Evolutionary conservation across 169 alveolate genomes (phyloP).

Genomic region (Plasmodium vinckei): DNA sequence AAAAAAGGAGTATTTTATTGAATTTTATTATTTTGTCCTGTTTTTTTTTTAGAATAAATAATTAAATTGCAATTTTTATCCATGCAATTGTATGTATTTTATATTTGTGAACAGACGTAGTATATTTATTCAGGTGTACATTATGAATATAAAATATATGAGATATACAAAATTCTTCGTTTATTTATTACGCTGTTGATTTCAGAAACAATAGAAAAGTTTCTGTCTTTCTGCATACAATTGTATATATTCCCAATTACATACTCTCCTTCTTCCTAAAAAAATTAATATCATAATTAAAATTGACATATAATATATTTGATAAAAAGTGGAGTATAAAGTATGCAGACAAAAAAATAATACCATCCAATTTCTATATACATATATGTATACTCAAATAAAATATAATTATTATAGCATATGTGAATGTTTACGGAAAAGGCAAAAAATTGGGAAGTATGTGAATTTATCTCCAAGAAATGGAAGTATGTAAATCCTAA

Average conservation of each 20-base stretch:
- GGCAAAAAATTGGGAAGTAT: constrained; percentile 52
- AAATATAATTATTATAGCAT: not conserved
- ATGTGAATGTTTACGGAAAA: constrained; percentile 33
- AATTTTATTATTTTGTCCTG: no score
- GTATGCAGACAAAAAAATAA: not conserved
- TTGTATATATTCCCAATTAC: constrained; percentile 56
- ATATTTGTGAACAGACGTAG: no score
- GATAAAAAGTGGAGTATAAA: not conserved
- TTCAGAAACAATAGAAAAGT: constrained; percentile 47
- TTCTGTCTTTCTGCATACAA: constrained; percentile 68
- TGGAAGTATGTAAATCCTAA: constrained; percentile 68
- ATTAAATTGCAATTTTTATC: no score
- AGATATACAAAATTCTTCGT: not conserved
- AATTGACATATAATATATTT: no score
- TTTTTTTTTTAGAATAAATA: no score
- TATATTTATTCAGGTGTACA: no score
- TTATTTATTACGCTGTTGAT: constrained; percentile 49
- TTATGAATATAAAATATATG: no score
- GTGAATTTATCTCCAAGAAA: constrained; percentile 50
- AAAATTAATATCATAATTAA: not conserved
- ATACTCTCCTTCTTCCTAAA: constrained; percentile 76
- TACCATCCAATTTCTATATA: not conserved
- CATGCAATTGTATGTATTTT: no score
- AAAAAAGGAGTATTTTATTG: not conserved
- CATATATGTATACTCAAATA: not conserved